phyloP scores from a whole-genome alignment of 1,284 basidiomycete genomes.

The Pyrrhoderma lamaoense region DNA sequence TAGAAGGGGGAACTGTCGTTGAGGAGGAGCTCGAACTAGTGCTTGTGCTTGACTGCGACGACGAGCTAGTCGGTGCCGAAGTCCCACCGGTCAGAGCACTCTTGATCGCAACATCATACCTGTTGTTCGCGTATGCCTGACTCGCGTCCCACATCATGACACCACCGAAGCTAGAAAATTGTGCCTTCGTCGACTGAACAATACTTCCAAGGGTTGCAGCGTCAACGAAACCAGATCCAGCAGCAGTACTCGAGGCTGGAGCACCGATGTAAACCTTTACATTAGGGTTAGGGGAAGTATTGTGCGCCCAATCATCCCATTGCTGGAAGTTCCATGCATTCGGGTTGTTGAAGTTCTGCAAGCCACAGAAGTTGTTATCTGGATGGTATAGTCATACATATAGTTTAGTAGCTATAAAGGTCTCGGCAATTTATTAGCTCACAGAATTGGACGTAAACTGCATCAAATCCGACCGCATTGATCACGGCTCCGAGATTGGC shows the following conservation, averaged over 20 bases:
- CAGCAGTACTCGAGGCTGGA: constrained; percentile 43
- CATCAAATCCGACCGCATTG: constrained; percentile 51
- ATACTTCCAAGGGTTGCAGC: constrained; percentile 39
- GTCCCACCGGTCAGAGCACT: constrained; percentile 34
- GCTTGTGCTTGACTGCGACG: constrained; percentile 3
- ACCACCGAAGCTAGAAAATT: constrained; percentile 60
- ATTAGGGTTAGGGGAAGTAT: constrained; percentile 45
- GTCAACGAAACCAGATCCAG: constrained; percentile 45
- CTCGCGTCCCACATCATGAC: constrained; percentile 64
- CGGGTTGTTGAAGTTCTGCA: constrained; percentile 35
- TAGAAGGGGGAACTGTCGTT: constrained; percentile 24
- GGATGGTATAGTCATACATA: background rate
- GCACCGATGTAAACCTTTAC: constrained; percentile 61
- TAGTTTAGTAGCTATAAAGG: background rate
- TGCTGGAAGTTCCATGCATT: constrained; percentile 44
- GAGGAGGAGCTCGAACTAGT: constrained; percentile 20
- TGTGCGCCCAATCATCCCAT: constrained; percentile 62
- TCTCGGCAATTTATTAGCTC: constrained; percentile 21
- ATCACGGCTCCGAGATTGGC: constrained; percentile 46
- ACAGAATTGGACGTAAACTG: constrained; percentile 58
- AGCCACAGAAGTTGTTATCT: constrained; percentile 56
- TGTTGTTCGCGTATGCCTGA: constrained; percentile 48
- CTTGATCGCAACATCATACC: constrained; percentile 48
- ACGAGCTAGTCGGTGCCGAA: constrained; percentile 11
- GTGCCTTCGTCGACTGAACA: constrained; percentile 34